Conservation (phyloP, 768 basidiomycete species). For the Coprinopsis marcescibilis region DNA sequence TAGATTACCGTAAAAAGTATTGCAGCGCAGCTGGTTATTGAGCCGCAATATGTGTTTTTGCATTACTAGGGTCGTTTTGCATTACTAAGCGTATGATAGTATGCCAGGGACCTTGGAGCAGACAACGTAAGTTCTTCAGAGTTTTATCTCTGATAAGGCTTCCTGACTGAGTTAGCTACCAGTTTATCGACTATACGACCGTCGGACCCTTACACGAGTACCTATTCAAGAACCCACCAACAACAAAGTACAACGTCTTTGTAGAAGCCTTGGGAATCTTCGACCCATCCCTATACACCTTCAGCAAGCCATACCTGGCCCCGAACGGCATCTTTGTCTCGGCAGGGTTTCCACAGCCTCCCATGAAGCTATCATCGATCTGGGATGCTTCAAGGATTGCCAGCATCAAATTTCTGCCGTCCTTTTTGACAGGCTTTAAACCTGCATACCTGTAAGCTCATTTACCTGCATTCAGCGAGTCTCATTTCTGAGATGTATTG, state of each 20-base stretch:
- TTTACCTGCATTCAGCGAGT: not conserved
- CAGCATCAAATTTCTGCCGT: slow-evolving; percentile 36
- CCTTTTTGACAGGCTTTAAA: slow-evolving; percentile 47
- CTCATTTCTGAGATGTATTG: not conserved
- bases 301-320: slow-evolving; percentile 48
- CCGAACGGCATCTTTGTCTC: slow-evolving; percentile 49
- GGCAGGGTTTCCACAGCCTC: slow-evolving; percentile 44
- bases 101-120: slow-evolving; percentile 54
- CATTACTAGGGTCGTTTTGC: too few relatives aligned
- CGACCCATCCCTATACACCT: slow-evolving; percentile 43
- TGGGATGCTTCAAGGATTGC: slow-evolving; percentile 26
- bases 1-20: too few relatives aligned
- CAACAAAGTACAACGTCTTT: slow-evolving; percentile 50
- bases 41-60: too few relatives aligned
- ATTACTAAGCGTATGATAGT: too few relatives aligned
- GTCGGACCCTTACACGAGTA: slow-evolving; percentile 38
- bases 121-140: slow-evolving; percentile 60
- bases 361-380: slow-evolving; percentile 24
- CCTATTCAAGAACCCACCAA: slow-evolving; percentile 38
- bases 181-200: slow-evolving; percentile 62
- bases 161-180: too few relatives aligned
- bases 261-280: slow-evolving; percentile 52
- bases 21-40: too few relatives aligned
- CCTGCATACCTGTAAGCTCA: slow-evolving; percentile 42
- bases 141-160: too few relatives aligned